Evolutionary conservation across 768 basidiomycete species (phyloP), one percentile per base, ranked within the genome.

Genomic region (Tricholoma terreum): DNA sequence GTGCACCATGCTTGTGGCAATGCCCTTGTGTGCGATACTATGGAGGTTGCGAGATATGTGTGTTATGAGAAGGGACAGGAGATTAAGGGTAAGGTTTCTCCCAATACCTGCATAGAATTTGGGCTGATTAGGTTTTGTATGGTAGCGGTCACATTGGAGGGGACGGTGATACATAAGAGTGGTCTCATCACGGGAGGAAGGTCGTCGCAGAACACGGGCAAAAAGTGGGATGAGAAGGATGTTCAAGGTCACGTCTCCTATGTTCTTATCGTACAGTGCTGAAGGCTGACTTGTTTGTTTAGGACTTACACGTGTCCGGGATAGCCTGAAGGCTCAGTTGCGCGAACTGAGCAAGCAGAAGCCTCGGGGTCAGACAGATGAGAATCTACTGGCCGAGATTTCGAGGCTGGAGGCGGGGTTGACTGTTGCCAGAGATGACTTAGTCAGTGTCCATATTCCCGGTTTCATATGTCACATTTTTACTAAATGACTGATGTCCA

Each of bases 1-100:
- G 94, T 99, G 77, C 92, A 96, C 66, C 92, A 95, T 70, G 96
- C 93, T 0, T 98, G 96, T 69, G 94, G 95, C 2, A 96, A 91
- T 71, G 87, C 94, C 3, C 77, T 99, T 8, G 90, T 99, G 1
- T 99, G 97, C 67, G 97, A 99, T 69, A 87, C 89, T 0, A 91
- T 97, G 87, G 94, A 94, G 12, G 84, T 98, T 9, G 97, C 97
- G 8, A 79, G 84, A 60, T 87, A 87, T 69, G 86, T 98, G 5
- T 92, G 90, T 64, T 99, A 94, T 73, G 94, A 96, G 65, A 94
- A 92, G 72, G 88, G 88, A 0, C 93, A 97, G 68, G 95, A 98
- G 63, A 92, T 99, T 38, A 99, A 99, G 80, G 93, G 96, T 95
- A 57, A 34, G 82, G 67, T 58, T 53, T n/a, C 42, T 45, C 17